These are phyloP conservation scores for Morella rubra DNA, from an alignment of 306 rosid genomes.

Conservation along the genomic window DNA sequence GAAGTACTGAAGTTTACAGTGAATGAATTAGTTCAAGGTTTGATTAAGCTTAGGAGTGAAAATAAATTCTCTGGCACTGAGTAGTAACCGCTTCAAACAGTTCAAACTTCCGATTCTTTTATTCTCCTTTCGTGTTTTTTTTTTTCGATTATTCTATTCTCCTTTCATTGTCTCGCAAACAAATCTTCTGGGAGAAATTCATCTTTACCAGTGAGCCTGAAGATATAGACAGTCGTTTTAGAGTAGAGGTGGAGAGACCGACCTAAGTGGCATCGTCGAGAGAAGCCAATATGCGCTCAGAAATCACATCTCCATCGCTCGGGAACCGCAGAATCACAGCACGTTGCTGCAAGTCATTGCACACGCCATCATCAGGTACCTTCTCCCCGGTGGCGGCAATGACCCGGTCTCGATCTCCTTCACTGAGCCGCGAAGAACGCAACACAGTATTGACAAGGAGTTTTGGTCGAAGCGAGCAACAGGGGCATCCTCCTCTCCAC, in stretches of 20 bases:
- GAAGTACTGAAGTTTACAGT: too few relatives aligned
- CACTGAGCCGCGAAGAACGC: constrained; percentile 18
- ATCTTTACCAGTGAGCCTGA: constrained; percentile 57
- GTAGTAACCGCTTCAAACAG: too few relatives aligned
- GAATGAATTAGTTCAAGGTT: too few relatives aligned
- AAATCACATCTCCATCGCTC: constrained; percentile 15
- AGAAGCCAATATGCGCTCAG: constrained; percentile 37
- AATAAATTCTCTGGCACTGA: too few relatives aligned
- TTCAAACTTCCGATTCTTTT: too few relatives aligned
- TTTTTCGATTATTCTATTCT: too few relatives aligned
- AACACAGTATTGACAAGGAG: constrained; percentile 46
- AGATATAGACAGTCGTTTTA: constrained; percentile 62
- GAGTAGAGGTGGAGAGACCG: constrained; percentile 60
- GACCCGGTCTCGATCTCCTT: constrained; percentile 3
- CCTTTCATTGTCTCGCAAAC: neutral
- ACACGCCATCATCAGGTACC: constrained; percentile 14
- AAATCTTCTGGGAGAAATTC: neutral
- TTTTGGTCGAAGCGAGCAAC: constrained; percentile 67
- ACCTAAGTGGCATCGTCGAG: constrained; percentile 64
- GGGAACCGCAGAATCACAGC: constrained; percentile 66
- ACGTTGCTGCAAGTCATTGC: constrained; percentile 32
- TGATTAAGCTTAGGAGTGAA: too few relatives aligned
- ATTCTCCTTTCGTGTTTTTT: too few relatives aligned
- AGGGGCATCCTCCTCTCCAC: constrained; percentile 79
- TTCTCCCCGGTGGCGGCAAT: constrained; percentile 3